phyloP scores from a whole-genome alignment of 495 filamentous ascomycete genomes.

The Xylaria castorea region DNA sequence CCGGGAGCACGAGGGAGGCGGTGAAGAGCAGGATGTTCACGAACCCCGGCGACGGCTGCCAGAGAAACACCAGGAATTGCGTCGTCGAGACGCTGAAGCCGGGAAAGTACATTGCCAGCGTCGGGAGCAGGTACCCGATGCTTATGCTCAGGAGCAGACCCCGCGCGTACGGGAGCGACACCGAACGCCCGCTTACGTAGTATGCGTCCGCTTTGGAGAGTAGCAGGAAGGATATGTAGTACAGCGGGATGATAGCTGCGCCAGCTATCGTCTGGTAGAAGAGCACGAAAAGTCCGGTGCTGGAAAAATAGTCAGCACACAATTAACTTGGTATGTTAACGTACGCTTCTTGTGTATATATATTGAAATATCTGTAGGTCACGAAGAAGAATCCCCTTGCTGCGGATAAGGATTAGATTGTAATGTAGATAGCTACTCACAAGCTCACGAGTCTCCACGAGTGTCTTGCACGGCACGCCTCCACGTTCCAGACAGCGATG shows the following conservation, averaged over 20 bases:
- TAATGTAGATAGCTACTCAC: conserved; percentile 29
- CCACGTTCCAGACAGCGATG: conserved; percentile 41
- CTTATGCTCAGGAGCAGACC: conserved; percentile 44
- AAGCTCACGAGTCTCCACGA: conserved; percentile 36
- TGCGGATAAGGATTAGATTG: background rate
- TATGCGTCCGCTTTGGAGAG: conserved; percentile 29
- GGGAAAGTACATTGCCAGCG: conserved; percentile 40
- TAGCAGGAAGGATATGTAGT: conserved; percentile 33
- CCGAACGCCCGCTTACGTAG: conserved; percentile 39
- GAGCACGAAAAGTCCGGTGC: conserved; percentile 38
- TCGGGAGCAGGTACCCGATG: conserved; percentile 45
- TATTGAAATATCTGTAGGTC: background rate
- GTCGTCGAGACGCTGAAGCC: conserved; percentile 31
- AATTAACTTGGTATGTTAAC: background rate
- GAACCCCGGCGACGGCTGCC: conserved; percentile 47
- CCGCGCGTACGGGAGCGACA: conserved; percentile 35
- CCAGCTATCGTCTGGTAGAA: conserved; percentile 45
- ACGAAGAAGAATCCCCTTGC: background rate
- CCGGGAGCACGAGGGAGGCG: conserved; percentile 24
- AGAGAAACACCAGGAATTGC: conserved; percentile 43
- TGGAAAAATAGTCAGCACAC: conserved; percentile 6
- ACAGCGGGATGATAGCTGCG: conserved; percentile 47
- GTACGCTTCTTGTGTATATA: background rate
- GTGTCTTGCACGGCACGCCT: conserved; percentile 39
- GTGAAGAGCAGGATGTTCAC: conserved; percentile 36